Base-by-base conservation (phyloP, 1,139 yeast species). In the Lodderomyces metapsilosis region DNA sequence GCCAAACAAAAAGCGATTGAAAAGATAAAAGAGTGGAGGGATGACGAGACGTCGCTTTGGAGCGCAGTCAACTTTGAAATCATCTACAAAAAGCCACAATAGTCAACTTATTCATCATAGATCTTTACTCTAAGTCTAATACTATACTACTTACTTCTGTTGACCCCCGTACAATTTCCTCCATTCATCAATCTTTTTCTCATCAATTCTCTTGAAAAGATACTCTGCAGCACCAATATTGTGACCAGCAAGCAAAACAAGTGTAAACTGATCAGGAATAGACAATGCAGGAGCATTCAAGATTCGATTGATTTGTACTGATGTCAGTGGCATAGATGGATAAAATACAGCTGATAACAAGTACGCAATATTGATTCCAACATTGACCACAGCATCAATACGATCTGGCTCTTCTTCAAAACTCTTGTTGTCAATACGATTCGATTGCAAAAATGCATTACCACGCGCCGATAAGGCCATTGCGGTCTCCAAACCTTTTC, bases 391-490 rank as follows among this genome's bases (percentile, higher is more conserved):
- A 1, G 96, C 96, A 59, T 91, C 97, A 15, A 96, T 80, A 59
- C 80, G 82, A 32, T 76, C 87, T 28, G 97, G 96, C 41, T 66
- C 64, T 57, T 88, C 80, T 45, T 81, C 79, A 63, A 82, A 88
- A 53, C 91, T 74, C 21, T 87, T 74, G 74, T 92, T 92, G 66
- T 91, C 98, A 56, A 92, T 77, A 68, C 89, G 91, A 72, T 91
- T 89, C 42, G 91, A 98, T 70, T 92, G 99, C 62, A 92, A 76
- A 74, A 91, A 94, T 63, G 76, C 86, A 66, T 92, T 92, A 64
- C 98, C 98, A 57, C 96, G 82, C 22, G 96, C 81, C 45, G 96
- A 86, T 44, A 94, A 72, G 33, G 87, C 77, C 97, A 92, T 88
- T 48, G 96, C 95, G 36, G 82, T 64, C 64, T 91, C 98, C 51